Evolutionary conservation across 2,329 filamentous ascomycete genomes (phyloP), one percentile per base, ranked within the genome.

Genomic region (Colletotrichum coccodes): DNA sequence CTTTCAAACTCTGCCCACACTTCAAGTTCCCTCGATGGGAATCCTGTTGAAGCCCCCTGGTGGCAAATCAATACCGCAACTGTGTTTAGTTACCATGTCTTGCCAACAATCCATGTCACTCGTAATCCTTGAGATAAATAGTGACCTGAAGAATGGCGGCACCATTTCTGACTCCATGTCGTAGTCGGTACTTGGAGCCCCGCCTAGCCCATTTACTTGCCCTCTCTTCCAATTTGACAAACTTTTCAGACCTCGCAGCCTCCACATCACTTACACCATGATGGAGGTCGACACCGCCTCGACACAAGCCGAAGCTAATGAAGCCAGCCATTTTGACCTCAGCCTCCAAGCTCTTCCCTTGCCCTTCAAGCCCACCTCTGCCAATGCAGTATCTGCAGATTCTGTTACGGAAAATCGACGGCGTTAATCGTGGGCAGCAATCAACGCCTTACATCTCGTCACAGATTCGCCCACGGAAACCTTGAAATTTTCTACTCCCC

Each of bases 331-430:
- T 71, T 83, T 83, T 74, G 80, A 76, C 6, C 64, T 86, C 64
- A 78, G 81, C 5, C 68, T 86, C 1, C 80, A 81, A 1, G 71
- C 70, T 73, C 78, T 0, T 71, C 73, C 1, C 79, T 86, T 0
- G 84, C 84, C 0, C 75, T 86, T 6, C 74, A 76, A 14, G 76
- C 78, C 16, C 79, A 84, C 66, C 75, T 85, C 60, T 86, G 84
- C 71, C 80, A 83, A 68, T 86, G 84, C 75, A 81, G 79, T 71
- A 72, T 82, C 34, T 86, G 84, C 60, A n/a, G n/a, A n/a, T n/a
- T n/a, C n/a, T n/a, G n/a, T n/a, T n/a, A n/a, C n/a, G n/a, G n/a
- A n/a, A n/a, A n/a, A n/a, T n/a, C n/a, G n/a, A n/a, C n/a, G n/a
- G n/a, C n/a, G n/a, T n/a, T n/a, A n/a, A n/a, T n/a, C n/a, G n/a